These are phyloP conservation scores for Phytophthora nicotianae DNA, from an alignment of 352 stramenopile species.

Conservation along the genomic window DNA sequence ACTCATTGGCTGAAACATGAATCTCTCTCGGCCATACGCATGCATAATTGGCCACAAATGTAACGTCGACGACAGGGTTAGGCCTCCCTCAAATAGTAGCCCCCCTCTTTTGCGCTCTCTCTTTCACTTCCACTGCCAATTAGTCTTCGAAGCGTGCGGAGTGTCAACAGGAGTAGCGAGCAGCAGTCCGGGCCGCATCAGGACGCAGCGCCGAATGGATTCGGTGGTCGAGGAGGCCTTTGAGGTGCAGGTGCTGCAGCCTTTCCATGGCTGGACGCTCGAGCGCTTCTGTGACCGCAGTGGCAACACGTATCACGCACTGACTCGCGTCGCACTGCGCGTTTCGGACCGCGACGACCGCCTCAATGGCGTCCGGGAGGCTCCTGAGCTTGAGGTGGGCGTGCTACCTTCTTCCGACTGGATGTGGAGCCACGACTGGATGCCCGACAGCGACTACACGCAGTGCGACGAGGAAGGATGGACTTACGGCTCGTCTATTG, in stretches of 20 bases:
- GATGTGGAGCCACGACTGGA: conserved; percentile 86
- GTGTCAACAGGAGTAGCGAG: conserved; percentile 6
- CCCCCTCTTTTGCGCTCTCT: conserved; percentile 10
- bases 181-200: background rate
- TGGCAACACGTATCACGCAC: conserved; percentile 64
- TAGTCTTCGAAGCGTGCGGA: conserved; percentile 9
- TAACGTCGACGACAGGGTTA: conserved; percentile 21
- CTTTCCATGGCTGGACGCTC: conserved; percentile 80
- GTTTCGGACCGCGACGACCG: conserved; percentile 53
- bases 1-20: conserved; percentile 18
- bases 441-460: conserved; percentile 76
- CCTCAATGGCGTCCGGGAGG: conserved; percentile 51
- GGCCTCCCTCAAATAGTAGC: conserved; percentile 3
- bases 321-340: conserved; percentile 56
- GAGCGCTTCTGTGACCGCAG: conserved; percentile 85
- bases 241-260: conserved; percentile 84
- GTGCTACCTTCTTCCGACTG: conserved; percentile 66
- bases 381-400: conserved; percentile 58
- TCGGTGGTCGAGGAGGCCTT: conserved; percentile 83
- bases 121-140: conserved; percentile 28
- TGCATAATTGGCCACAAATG: conserved; percentile 4
- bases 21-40: background rate
- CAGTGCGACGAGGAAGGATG: conserved; percentile 86
- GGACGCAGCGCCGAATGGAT: conserved; percentile 46
- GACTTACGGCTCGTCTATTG: conserved; percentile 86